phyloP scores from a whole-genome alignment of 2,329 filamentous ascomycete genomes.

The Aulographum hederae region DNA sequence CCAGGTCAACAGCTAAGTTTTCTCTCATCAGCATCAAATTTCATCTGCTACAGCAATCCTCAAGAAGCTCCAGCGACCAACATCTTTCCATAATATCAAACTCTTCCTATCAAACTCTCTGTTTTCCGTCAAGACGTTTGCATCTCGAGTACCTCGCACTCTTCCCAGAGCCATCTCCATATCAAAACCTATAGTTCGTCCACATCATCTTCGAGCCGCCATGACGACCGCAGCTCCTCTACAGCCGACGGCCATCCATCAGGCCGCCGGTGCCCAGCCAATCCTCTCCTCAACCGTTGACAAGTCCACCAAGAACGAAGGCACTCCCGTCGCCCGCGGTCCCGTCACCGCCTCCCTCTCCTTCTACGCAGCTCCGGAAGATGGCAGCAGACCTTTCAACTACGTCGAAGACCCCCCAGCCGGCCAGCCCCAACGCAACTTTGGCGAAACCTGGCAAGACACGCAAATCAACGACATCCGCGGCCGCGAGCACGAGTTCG shows the following conservation, averaged over 20 bases:
- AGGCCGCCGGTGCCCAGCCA: neutral
- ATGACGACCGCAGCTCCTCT: conserved; percentile 1
- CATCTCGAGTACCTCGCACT: too few species aligned
- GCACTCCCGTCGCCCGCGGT: conserved; percentile 32
- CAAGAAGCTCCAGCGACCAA: too few species aligned
- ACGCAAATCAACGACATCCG: conserved; percentile 56
- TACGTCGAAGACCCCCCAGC: conserved; percentile 46
- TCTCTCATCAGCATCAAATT: too few species aligned
- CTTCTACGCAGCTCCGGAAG: conserved; percentile 44
- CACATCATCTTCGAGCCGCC: neutral
- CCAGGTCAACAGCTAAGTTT: too few species aligned
- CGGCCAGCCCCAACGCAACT: conserved; percentile 49
- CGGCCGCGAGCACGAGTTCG: conserved; percentile 46
- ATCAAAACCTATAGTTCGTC: too few species aligned
- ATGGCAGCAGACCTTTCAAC: conserved; percentile 43
- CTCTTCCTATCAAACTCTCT: too few species aligned
- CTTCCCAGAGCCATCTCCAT: too few species aligned
- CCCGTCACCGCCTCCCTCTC: conserved; percentile 42
- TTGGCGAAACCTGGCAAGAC: conserved; percentile 27
- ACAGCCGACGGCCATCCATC: neutral
- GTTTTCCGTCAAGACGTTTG: too few species aligned
- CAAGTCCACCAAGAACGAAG: neutral
- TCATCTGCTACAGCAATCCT: too few species aligned
- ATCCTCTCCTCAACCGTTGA: neutral
- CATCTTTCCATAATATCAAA: too few species aligned